phyloP scores from a whole-genome alignment of 441 rosid genomes.

The Daphne laureola region DNA sequence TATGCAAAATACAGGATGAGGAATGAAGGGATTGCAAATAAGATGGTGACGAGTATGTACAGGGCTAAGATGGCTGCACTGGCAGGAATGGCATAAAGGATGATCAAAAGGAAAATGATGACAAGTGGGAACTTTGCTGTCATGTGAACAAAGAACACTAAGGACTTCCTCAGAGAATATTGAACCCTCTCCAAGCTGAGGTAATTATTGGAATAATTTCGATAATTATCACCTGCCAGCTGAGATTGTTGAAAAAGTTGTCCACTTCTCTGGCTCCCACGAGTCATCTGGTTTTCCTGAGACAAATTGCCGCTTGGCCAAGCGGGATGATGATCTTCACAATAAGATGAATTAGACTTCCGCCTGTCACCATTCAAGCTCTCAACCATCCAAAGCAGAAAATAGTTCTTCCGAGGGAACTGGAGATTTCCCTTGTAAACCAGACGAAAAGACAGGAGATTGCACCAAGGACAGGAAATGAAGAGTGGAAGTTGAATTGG shows the following conservation, averaged over 20 bases:
- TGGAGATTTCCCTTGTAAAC: constrained; percentile 57
- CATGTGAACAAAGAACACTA: constrained; percentile 52
- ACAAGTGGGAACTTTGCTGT: constrained; percentile 70
- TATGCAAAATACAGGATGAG: constrained; percentile 69
- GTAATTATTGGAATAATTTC: constrained; percentile 17
- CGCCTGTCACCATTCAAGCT: constrained; percentile 60
- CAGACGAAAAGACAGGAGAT: constrained; percentile 53
- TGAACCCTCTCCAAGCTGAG: constrained; percentile 36
- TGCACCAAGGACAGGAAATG: constrained; percentile 75
- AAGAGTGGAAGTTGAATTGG: constrained; percentile 67
- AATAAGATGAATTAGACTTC: constrained; percentile 25
- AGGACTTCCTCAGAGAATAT: constrained; percentile 39
- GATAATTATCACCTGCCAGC: constrained; percentile 20
- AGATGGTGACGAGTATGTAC: constrained; percentile 51
- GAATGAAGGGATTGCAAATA: constrained; percentile 60
- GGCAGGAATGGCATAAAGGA: constrained; percentile 63
- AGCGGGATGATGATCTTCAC: constrained; percentile 24
- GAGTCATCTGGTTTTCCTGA: constrained; percentile 22
- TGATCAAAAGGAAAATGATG: constrained; percentile 54
- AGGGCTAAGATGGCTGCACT: constrained; percentile 57
- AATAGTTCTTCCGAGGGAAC: constrained; percentile 64
- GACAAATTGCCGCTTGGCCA: constrained; percentile 20
- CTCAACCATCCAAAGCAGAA: constrained; percentile 76
- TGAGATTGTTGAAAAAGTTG: constrained; percentile 28
- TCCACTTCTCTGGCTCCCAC: constrained; percentile 25